Conservation (phyloP, 2,329 filamentous ascomycete genomes). For the Aureobasidium sp. region DNA sequence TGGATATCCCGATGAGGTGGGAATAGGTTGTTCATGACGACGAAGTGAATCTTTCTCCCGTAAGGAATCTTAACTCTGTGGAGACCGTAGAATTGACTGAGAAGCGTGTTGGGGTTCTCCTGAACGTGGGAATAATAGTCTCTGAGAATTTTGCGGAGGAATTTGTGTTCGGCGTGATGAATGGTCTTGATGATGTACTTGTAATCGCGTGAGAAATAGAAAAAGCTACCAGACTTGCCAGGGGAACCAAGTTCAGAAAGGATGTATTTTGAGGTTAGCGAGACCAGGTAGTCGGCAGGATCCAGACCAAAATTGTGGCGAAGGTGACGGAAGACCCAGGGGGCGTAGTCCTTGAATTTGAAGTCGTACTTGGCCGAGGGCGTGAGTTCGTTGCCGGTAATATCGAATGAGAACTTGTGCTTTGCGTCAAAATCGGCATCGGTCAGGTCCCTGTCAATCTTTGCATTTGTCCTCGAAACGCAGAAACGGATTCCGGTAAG, state of each 20-base stretch:
- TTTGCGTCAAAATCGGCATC: constrained; percentile 87
- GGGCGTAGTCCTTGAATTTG: constrained; percentile 99
- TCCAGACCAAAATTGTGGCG: constrained; percentile 83
- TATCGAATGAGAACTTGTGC: constrained; percentile 98
- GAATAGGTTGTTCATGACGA: constrained; percentile 99
- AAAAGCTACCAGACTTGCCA: constrained; percentile 97
- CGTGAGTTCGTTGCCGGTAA: constrained; percentile 93
- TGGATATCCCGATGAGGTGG: constrained; percentile 96
- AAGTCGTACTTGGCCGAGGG: constrained; percentile 99
- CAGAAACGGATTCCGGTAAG: constrained; percentile 96
- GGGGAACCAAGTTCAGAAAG: constrained; percentile 93
- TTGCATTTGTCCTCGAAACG: constrained; percentile 92
- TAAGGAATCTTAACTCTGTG: constrained; percentile 98
- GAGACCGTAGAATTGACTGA: constrained; percentile 95
- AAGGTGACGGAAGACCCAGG: constrained; percentile 94
- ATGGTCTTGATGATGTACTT: constrained; percentile 99
- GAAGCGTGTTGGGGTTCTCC: constrained; percentile 88
- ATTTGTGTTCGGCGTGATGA: constrained; percentile 88
- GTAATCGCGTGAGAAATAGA: constrained; percentile 98
- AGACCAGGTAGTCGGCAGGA: constrained; percentile 96
- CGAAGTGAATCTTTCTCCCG: constrained; percentile 96
- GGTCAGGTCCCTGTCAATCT: constrained; percentile 82
- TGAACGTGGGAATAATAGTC: constrained; percentile 92
- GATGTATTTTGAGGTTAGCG: constrained; percentile 96
- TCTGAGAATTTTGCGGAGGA: constrained; percentile 71